Conservation (phyloP, 2,329 filamentous ascomycete species). For the Colletotrichum phormii region DNA sequence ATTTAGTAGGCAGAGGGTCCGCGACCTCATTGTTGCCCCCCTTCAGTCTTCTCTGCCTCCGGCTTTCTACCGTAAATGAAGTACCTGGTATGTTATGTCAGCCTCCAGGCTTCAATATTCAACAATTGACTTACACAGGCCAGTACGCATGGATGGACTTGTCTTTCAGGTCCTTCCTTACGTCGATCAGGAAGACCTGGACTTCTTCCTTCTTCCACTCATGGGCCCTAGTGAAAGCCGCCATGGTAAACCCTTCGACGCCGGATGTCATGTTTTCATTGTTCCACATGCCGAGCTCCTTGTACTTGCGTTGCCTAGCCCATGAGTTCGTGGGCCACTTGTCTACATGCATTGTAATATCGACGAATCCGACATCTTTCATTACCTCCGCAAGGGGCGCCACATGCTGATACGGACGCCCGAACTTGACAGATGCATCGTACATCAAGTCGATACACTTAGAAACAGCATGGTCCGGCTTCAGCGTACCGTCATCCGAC, state of each 20-base stretch:
- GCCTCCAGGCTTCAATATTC: too few species aligned
- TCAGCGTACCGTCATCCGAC: slow-evolving; percentile 51
- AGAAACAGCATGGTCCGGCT: slow-evolving; percentile 27
- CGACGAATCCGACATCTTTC: slow-evolving; percentile 58
- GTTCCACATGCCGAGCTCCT: slow-evolving; percentile 54
- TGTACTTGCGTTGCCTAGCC: slow-evolving; percentile 57
- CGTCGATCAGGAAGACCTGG: slow-evolving; percentile 47
- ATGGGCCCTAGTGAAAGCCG: slow-evolving; percentile 48
- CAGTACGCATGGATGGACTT: slow-evolving; percentile 50
- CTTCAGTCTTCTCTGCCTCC: too few species aligned
- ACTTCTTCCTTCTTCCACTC: slow-evolving; percentile 49
- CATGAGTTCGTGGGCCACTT: slow-evolving; percentile 57
- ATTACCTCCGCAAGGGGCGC: slow-evolving; percentile 48
- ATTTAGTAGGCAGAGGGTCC: too few species aligned
- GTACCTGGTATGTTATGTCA: too few species aligned
- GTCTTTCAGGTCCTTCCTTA: slow-evolving; percentile 48
- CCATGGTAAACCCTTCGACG: slow-evolving; percentile 49
- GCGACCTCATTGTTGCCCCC: too few species aligned
- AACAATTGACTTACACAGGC: too few species aligned
- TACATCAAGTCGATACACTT: slow-evolving; percentile 39
- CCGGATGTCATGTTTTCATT: slow-evolving; percentile 47
- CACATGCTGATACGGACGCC: slow-evolving; percentile 41
- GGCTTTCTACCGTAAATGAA: not conserved
- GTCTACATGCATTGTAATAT: slow-evolving; percentile 55
- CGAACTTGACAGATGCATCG: slow-evolving; percentile 45